phyloP scores from a whole-genome alignment of 2,329 filamentous ascomycete species.

The Penicillium frequentans region DNA sequence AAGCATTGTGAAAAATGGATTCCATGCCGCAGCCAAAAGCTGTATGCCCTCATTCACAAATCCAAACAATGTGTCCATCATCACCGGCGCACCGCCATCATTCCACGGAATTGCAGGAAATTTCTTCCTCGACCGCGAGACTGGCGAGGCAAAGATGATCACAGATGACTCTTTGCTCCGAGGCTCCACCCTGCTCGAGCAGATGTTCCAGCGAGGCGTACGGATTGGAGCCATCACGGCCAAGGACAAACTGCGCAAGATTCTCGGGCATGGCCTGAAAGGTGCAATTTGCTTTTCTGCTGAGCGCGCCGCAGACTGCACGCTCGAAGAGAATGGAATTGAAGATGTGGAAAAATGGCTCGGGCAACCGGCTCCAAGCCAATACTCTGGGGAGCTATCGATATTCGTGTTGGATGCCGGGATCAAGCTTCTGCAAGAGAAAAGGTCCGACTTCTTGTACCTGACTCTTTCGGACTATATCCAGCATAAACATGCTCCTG shows the following conservation, averaged over 20 bases:
- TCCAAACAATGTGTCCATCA: constrained; percentile 49
- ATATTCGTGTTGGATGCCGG: constrained; percentile 47
- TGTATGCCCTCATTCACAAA: constrained; percentile 50
- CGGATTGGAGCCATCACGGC: constrained; percentile 47
- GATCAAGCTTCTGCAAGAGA: constrained; percentile 42
- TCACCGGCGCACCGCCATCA: constrained; percentile 42
- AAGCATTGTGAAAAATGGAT: constrained; percentile 35
- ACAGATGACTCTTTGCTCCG: constrained; percentile 42
- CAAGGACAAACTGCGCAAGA: constrained; percentile 47
- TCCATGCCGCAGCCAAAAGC: constrained; percentile 40
- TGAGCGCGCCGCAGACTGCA: constrained; percentile 32
- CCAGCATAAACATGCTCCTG: constrained; percentile 47
- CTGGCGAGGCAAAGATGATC: constrained; percentile 44
- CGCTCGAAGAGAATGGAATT: constrained; percentile 37
- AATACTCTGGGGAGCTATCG: constrained; percentile 48
- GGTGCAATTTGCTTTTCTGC: constrained; percentile 43
- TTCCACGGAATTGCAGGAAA: constrained; percentile 48
- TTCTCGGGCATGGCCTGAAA: constrained; percentile 40
- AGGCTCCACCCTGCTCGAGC: constrained; percentile 44
- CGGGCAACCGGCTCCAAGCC: constrained; percentile 36
- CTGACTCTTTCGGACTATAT: constrained; percentile 48
- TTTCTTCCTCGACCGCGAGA: constrained; percentile 44
- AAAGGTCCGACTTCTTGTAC: constrained; percentile 43
- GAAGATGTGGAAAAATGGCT: constrained; percentile 39
- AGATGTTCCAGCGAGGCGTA: constrained; percentile 41